Conservation (phyloP, 768 basidiomycete species). For the Pulveroboletus ravenelii region DNA sequence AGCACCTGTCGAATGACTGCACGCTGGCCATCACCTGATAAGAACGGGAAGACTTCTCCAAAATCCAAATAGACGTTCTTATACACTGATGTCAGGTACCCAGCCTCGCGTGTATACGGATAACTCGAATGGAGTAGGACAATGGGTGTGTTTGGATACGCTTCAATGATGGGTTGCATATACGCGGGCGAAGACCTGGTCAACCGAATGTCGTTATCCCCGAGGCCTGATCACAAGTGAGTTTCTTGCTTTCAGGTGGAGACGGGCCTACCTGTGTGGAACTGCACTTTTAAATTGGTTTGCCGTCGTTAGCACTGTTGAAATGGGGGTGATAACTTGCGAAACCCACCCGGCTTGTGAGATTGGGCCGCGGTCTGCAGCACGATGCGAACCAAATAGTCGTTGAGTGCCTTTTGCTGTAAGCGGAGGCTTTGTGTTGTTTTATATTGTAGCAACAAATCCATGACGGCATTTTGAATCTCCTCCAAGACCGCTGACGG, state of each 20-base stretch:
- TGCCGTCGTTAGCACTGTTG: background rate
- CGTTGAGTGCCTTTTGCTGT: conserved; percentile 60
- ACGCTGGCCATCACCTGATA: conserved; percentile 61
- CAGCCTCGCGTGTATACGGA: conserved; percentile 73
- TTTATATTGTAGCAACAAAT: conserved; percentile 34
- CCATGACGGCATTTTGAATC: conserved; percentile 28
- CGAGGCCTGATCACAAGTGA: conserved; percentile 40
- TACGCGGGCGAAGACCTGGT: conserved; percentile 56
- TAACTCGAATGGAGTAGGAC: conserved; percentile 76
- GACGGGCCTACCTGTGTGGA: conserved; percentile 53
- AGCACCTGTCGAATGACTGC: conserved; percentile 56
- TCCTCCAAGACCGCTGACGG: conserved; percentile 25
- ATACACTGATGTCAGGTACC: conserved; percentile 69
- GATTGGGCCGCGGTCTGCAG: conserved; percentile 48
- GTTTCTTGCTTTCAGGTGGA: background rate
- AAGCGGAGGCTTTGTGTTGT: conserved; percentile 44
- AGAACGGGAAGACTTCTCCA: conserved; percentile 70
- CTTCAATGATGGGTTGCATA: conserved; percentile 64
- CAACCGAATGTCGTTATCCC: conserved; percentile 66
- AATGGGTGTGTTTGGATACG: conserved; percentile 54
- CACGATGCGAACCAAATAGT: conserved; percentile 54
- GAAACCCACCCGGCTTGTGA: conserved; percentile 54
- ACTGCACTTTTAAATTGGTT: conserved; percentile 53
- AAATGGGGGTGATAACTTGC: background rate
- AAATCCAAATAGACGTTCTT: conserved; percentile 75